phyloP scores from a whole-genome alignment of 257 asterid genomes.

The Solanum pennellii region DNA sequence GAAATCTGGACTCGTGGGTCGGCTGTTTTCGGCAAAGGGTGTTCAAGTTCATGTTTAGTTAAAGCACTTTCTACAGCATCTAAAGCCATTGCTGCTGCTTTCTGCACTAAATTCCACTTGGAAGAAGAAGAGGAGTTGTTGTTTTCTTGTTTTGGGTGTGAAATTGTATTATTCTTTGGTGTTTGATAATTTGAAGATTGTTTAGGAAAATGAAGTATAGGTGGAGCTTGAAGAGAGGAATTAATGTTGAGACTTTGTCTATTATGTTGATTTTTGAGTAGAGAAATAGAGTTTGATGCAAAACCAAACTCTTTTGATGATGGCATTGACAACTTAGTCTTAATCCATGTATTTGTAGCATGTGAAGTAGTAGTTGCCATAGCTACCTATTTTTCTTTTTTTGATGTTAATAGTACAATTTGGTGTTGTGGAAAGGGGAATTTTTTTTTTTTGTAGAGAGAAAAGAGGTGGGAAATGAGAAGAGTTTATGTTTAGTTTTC shows the following conservation, averaged over 20 bases:
- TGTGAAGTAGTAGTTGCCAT: conserved; percentile 34
- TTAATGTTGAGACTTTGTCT: conserved; percentile 1
- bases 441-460: neutral
- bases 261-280: conserved; percentile 3
- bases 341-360: conserved; percentile 29
- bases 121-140: neutral
- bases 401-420: neutral
- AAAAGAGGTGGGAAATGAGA: neutral
- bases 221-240: conserved; percentile 49
- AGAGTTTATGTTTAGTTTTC: neutral
- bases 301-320: conserved; percentile 1
- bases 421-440: neutral
- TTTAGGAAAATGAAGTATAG: conserved; percentile 43
- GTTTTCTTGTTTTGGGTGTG: neutral
- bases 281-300: conserved; percentile 2
- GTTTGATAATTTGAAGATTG: conserved; percentile 21
- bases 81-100: conserved; percentile 70
- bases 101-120: conserved; percentile 60
- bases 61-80: conserved; percentile 64
- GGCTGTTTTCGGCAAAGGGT: conserved; percentile 79
- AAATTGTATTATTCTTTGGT: conserved; percentile 2
- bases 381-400: conserved; percentile 22
- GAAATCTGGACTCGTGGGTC: conserved; percentile 82
- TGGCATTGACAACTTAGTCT: conserved; percentile 13
- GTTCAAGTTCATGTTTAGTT: conserved; percentile 48